Percentiles rank a stretch among this genome's conserved stretches.
Conservation (phyloP, 1,139 yeast genomes). For the Kluyveromyces marxianus region DNA sequence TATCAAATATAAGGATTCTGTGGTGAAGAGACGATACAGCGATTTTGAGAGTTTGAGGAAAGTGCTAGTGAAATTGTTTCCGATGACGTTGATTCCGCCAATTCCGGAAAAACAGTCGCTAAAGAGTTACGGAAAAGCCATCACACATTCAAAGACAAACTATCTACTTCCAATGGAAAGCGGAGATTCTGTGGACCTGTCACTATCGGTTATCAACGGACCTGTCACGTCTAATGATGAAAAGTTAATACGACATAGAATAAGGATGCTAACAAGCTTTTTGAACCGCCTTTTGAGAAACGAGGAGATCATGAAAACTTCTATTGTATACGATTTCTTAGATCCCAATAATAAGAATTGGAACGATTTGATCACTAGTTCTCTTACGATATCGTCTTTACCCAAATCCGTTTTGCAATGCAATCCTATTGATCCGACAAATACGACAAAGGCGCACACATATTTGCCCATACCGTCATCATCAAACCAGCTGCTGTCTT, state of each 20-base stretch:
- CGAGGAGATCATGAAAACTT: conserved; percentile 39
- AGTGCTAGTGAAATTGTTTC: conserved; percentile 64
- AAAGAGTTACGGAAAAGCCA: conserved; percentile 27
- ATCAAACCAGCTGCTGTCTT: conserved; percentile 29
- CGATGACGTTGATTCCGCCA: conserved; percentile 81
- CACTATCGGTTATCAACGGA: conserved; percentile 26
- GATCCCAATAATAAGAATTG: conserved; percentile 76
- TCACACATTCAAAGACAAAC: conserved; percentile 24
- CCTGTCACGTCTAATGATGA: conserved; percentile 26
- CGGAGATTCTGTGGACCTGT: conserved; percentile 24
- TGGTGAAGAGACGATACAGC: conserved; percentile 77
- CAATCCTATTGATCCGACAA: conserved; percentile 43
- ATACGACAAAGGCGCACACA: conserved; percentile 50
- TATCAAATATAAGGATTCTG: conserved; percentile 49
- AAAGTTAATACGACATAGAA: conserved; percentile 30
- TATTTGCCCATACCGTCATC: conserved; percentile 57
- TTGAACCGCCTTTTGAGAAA: conserved; percentile 22
- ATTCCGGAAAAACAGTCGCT: conserved; percentile 79
- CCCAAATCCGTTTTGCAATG: conserved; percentile 50
- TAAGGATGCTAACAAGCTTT: conserved; percentile 27
- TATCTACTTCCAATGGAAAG: conserved; percentile 26
- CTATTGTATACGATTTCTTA: conserved; percentile 65
- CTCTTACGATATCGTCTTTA: conserved; percentile 51
- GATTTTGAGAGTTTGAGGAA: conserved; percentile 82
- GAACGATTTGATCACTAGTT: conserved; percentile 42